Evolutionary conservation across 148 eudicot genomes (phyloP), one percentile per base, ranked within the genome.

Genomic region (Drosera capensis): DNA sequence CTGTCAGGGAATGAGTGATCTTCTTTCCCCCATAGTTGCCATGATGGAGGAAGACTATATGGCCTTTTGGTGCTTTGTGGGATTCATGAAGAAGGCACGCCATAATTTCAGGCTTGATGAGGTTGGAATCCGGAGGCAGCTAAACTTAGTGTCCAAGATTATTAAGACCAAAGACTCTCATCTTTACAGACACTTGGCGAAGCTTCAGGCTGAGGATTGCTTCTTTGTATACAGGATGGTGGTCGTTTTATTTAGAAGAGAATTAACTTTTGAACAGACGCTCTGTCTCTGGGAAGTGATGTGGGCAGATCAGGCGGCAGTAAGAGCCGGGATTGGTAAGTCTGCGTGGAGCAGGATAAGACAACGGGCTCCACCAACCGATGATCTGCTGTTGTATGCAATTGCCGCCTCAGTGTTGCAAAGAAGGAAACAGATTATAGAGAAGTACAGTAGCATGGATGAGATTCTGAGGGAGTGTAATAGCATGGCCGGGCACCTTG

Each of bases 301-400:
- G 93, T 90, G 97, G 97, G 92, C 97, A 0, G 95, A 90, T 65
- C 87, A 84, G 65, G 87, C 93, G 2, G 97, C 97, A 7, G 72
- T 80, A 40, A 64, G 94, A 58, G 95, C 87, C 3, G 93, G 95
- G 36, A 58, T 90, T 0, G 92, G 93, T 19, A 90, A 84, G 52
- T 80, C 95, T 9, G 82, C 95, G 0, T 84, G 95, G 97, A 76
- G 85, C 40, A 58, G 80, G 70, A 84, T 80, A 60, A 78, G 97
- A 68, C 87, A 68, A 45, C 79, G 93, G 1, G 93, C 93, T 46
- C 97, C 97, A 3, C 97, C 97, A 1, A 90, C 95, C 0, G 97
- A 90, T 14, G 93, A 90, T 68, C 73, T 90, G 19, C 48, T 90
- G 48, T 68, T 90, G 14, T 90, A 73, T 43, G 97, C 97, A 0